phyloP scores from a whole-genome alignment of 305 asterid species.

The Rubia balearica region DNA sequence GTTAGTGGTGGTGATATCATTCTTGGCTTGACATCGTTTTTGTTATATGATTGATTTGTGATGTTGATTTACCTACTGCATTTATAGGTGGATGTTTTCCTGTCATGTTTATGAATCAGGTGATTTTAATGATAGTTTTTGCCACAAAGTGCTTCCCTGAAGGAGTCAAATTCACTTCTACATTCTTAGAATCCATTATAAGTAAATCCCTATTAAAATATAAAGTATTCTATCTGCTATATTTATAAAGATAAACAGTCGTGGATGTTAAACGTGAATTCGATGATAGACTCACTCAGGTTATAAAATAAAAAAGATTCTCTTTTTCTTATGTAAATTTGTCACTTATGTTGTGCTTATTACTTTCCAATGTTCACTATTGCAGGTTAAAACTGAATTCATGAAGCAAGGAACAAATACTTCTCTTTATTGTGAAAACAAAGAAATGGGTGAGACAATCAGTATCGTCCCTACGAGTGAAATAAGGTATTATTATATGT shows the following conservation, averaged over 20 bases:
- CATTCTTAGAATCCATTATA: too few relatives aligned
- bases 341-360: slow-evolving; percentile 15
- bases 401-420: slow-evolving; percentile 93
- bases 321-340: slow-evolving; percentile 10
- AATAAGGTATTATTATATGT: slow-evolving; percentile 50
- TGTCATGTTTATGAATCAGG: not conserved
- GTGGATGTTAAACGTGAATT: slow-evolving; percentile 70
- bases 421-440: slow-evolving; percentile 85
- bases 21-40: not conserved
- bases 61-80: not conserved
- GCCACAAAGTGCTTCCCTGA: too few relatives aligned
- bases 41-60: not conserved
- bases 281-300: slow-evolving; percentile 67
- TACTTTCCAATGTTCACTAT: slow-evolving; percentile 15
- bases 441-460: slow-evolving; percentile 76
- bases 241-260: too few relatives aligned
- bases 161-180: too few relatives aligned
- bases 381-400: slow-evolving; percentile 68
- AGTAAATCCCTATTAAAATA: too few relatives aligned
- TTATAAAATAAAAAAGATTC: slow-evolving; percentile 16
- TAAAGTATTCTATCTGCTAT: too few relatives aligned
- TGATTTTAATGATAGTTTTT: not conserved
- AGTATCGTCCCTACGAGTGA: slow-evolving; percentile 97
- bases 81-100: not conserved
- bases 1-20: not conserved